Percentiles rank a stretch among this genome's conserved stretches.
phyloP scores from a whole-genome alignment of 257 asterid genomes.

The Fraxinus pennsylvanica region DNA sequence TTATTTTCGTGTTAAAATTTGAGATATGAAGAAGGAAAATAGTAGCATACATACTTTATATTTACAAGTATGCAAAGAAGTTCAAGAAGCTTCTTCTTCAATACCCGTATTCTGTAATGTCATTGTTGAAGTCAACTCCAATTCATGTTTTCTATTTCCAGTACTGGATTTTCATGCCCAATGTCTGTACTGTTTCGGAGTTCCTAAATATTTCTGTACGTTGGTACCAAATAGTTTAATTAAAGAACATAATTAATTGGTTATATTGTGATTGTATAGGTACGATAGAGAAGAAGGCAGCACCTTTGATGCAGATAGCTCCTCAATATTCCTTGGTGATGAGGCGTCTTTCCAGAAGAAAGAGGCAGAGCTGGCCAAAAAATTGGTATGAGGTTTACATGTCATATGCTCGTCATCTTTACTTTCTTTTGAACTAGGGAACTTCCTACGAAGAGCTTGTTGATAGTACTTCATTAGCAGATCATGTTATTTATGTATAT shows the following conservation, averaged over 20 bases:
- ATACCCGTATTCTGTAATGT: not conserved
- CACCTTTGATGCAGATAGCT: constrained; percentile 64
- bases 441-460: not conserved
- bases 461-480: not conserved
- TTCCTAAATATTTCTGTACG: not conserved
- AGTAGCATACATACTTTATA: not conserved
- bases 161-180: not conserved
- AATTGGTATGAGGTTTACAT: constrained; percentile 53
- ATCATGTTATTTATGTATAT: not conserved
- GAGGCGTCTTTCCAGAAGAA: constrained; percentile 91
- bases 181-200: not conserved
- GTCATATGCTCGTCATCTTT: constrained; percentile 10
- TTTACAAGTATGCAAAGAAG: not conserved
- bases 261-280: constrained; percentile 49
- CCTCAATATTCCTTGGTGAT: constrained; percentile 79
- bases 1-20: not conserved
- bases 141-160: not conserved
- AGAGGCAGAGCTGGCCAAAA: constrained; percentile 86
- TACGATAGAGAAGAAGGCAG: constrained; percentile 93
- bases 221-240: not conserved
- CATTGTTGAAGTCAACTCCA: not conserved
- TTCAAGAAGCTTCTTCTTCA: not conserved
- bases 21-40: not conserved
- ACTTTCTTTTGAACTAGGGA: not conserved
- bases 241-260: not conserved